phyloP scores from a whole-genome alignment of 2,329 filamentous ascomycete genomes.

The Microsporum ferrugineum region DNA sequence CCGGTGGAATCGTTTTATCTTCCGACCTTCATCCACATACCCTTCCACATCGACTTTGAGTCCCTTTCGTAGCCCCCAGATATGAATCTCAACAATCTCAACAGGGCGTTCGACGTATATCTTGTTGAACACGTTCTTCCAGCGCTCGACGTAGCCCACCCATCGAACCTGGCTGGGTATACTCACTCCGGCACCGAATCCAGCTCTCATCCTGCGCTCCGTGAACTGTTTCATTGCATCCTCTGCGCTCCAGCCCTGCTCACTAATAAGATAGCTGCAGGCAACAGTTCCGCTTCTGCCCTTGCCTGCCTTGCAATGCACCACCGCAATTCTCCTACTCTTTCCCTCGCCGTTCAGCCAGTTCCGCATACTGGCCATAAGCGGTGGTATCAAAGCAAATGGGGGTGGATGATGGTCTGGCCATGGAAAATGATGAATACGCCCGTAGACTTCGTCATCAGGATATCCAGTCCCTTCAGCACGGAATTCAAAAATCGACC shows the following conservation, averaged over 20 bases:
- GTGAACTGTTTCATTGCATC: slow-evolving; percentile 61
- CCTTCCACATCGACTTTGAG: slow-evolving; percentile 81
- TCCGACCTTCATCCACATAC: slow-evolving; percentile 77
- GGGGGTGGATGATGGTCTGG: slow-evolving; percentile 96
- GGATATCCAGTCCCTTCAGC: slow-evolving; percentile 94
- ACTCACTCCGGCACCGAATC: slow-evolving; percentile 78
- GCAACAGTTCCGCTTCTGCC: slow-evolving; percentile 79
- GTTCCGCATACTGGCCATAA: slow-evolving; percentile 84
- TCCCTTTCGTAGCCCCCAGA: slow-evolving; percentile 77
- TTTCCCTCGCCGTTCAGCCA: slow-evolving; percentile 51
- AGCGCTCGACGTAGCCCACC: slow-evolving; percentile 78
- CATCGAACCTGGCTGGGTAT: slow-evolving; percentile 88
- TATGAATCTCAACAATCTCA: slow-evolving; percentile 77
- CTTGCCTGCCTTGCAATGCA: slow-evolving; percentile 96
- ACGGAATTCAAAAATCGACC: slow-evolving; percentile 97
- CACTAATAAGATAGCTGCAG: slow-evolving; percentile 80
- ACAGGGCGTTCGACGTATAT: slow-evolving; percentile 70
- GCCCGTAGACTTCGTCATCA: slow-evolving; percentile 72
- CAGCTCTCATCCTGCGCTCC: slow-evolving; percentile 72
- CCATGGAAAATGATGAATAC: slow-evolving; percentile 87
- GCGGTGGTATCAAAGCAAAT: slow-evolving; percentile 75
- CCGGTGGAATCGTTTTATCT: slow-evolving; percentile 70
- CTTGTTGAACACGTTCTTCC: slow-evolving; percentile 60
- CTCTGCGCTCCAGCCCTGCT: slow-evolving; percentile 59
- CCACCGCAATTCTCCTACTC: slow-evolving; percentile 61